phyloP scores from a whole-genome alignment of 1,139 yeast genomes.

The Arxiozyma slooffiae region DNA sequence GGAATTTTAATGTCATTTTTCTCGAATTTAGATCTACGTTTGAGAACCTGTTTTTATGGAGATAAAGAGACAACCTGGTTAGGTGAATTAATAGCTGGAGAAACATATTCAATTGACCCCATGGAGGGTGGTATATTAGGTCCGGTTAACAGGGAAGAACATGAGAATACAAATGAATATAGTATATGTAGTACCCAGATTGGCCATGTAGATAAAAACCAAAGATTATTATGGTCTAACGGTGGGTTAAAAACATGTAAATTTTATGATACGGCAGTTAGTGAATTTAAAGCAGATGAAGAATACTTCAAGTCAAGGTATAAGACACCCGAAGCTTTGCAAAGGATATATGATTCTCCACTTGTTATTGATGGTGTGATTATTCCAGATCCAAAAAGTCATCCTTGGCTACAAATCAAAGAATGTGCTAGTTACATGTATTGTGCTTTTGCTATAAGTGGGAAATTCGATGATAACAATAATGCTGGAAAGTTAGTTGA shows the following conservation, averaged over 20 bases:
- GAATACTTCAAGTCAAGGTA: slow-evolving; percentile 33
- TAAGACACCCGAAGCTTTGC: slow-evolving; percentile 8
- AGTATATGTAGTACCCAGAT: slow-evolving; percentile 63
- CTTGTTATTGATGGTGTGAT: slow-evolving; percentile 17
- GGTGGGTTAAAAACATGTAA: slow-evolving; percentile 60
- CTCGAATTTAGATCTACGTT: slow-evolving; percentile 35
- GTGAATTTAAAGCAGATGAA: slow-evolving; percentile 28
- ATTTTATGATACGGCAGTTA: slow-evolving; percentile 32
- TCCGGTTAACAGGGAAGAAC: slow-evolving; percentile 29
- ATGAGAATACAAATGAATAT: slow-evolving; percentile 20
- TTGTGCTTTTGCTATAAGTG: slow-evolving; percentile 19
- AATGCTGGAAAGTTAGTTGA: slow-evolving; percentile 13
- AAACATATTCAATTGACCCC: slow-evolving; percentile 34
- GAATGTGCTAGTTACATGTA: slow-evolving; percentile 27
- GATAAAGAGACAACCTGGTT: slow-evolving; percentile 63
- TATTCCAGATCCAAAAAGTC: slow-evolving; percentile 9
- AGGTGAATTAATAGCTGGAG: slow-evolving; percentile 45
- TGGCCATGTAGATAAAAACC: slow-evolving; percentile 47
- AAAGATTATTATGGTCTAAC: slow-evolving; percentile 50
- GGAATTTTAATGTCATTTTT: slow-evolving; percentile 39
- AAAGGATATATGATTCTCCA: slow-evolving; percentile 30
- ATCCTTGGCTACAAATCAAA: slow-evolving; percentile 24
- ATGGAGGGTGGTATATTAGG: slow-evolving; percentile 25
- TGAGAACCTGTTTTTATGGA: slow-evolving; percentile 41
- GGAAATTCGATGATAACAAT: slow-evolving; percentile 5